Evolutionary conservation across 257 asterid species (phyloP).

Genomic region (Verbascum thapsus): DNA sequence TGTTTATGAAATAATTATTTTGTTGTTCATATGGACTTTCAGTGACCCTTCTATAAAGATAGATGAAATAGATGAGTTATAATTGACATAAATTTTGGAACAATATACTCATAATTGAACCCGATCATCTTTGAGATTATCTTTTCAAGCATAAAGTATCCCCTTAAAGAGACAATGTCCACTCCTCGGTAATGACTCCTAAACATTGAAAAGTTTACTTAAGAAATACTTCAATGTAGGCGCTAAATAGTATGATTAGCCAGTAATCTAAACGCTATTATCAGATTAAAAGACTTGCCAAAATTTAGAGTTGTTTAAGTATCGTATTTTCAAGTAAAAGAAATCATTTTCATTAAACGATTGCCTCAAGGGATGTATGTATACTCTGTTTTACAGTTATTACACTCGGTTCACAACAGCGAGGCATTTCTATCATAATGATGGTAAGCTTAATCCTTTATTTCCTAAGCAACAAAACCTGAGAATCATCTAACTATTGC

Average conservation of each 20-base stretch:
- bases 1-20: no score
- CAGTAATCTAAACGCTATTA: not conserved
- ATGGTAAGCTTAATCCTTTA: not conserved
- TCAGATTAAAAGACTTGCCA: not conserved
- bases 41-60: no score
- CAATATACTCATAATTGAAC: no score
- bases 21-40: no score
- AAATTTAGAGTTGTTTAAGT: not conserved
- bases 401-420: not conserved
- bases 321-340: not conserved
- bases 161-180: not conserved
- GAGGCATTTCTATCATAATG: not conserved
- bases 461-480: conserved; percentile 1
- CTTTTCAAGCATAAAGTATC: no score
- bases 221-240: not conserved
- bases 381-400: conserved; percentile 2
- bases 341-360: not conserved
- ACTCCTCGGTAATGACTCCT: not conserved
- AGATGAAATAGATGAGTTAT: no score
- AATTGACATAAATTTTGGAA: no score
- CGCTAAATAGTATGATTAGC: conserved; percentile 6
- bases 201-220: conserved; percentile 7
- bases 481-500: no score
- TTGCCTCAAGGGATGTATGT: conserved; percentile 15
- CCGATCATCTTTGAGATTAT: no score